Conservation (phyloP, 768 basidiomycete species). For the Lactifluus rugatus region DNA sequence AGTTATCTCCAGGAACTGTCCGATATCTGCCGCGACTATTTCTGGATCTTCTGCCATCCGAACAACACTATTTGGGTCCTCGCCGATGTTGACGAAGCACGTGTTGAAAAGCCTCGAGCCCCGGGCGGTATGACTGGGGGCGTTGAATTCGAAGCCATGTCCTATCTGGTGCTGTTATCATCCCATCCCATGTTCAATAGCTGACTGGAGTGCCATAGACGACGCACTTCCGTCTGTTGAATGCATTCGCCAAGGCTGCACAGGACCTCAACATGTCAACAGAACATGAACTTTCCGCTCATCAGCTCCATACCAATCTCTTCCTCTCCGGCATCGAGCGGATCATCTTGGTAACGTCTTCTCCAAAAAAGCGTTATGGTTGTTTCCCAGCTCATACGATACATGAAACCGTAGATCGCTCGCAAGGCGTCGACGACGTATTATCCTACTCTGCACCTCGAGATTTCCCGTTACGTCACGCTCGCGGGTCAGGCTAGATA, state of each 20-base stretch:
- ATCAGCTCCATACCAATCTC: conserved; percentile 75
- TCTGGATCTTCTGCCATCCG: conserved; percentile 96
- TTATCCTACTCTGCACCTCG: conserved; percentile 91
- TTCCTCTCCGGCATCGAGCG: conserved; percentile 89
- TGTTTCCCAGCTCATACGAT: not conserved
- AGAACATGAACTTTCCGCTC: conserved; percentile 67
- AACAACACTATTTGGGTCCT: conserved; percentile 88
- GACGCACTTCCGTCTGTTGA: conserved; percentile 78
- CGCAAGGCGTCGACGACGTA: conserved; percentile 93
- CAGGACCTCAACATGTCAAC: conserved; percentile 55
- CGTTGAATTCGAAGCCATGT: conserved; percentile 96
- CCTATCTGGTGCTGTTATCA: conserved; percentile 62
- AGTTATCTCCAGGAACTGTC: conserved; percentile 74
- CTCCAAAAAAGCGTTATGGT: not conserved
- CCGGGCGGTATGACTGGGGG: conserved; percentile 98
- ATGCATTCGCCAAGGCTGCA: conserved; percentile 59
- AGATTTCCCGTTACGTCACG: conserved; percentile 79
- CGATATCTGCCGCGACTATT: conserved; percentile 88
- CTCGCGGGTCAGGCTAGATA: conserved; percentile 56
- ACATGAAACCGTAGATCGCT: conserved; percentile 53
- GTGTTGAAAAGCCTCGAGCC: conserved; percentile 83
- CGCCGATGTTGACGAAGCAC: conserved; percentile 69
- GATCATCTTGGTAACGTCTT: conserved; percentile 63
- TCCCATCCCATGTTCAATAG: not conserved
- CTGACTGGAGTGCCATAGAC: conserved; percentile 42